Evolutionary conservation across 345 rosid species (phyloP).

Genomic region (Populus nigra): DNA sequence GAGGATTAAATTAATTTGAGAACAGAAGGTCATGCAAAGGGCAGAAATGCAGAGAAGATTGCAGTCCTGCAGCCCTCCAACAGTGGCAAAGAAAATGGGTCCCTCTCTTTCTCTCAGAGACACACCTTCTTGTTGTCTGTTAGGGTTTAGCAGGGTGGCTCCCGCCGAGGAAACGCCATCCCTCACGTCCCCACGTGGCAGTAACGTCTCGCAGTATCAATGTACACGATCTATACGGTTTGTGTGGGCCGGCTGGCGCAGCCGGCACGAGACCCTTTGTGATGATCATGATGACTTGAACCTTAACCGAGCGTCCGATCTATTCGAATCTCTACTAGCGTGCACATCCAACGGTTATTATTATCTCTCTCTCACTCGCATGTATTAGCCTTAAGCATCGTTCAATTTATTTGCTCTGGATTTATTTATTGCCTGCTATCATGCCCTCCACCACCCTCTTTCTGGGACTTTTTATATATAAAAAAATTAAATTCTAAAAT

Average conservation of each 20-base stretch:
- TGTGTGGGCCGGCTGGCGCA: constrained; percentile 19
- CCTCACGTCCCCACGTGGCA: background rate
- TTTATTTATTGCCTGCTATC: background rate
- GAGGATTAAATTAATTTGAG: too few relatives aligned
- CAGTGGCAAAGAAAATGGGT: background rate
- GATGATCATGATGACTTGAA: constrained; percentile 18
- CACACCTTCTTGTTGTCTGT: background rate
- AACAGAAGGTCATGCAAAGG: too few relatives aligned
- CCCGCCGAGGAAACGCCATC: background rate
- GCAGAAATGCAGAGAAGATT: background rate
- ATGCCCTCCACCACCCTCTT: too few relatives aligned
- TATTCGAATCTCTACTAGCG: constrained; percentile 17
- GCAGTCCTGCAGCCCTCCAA: background rate
- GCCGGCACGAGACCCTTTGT: constrained; percentile 37
- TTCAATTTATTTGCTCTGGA: background rate
- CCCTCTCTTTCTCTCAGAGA: background rate
- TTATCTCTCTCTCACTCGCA: background rate
- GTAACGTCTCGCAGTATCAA: background rate
- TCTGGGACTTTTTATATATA: too few relatives aligned
- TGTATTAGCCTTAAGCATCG: background rate
- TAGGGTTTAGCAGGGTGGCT: background rate
- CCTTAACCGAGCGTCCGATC: background rate
- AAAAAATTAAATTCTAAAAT: background rate
- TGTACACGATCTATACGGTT: background rate
- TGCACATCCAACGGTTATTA: constrained; percentile 27